Conservation (phyloP, 176 grass and related monocot species). For the Oryza longistaminata region DNA sequence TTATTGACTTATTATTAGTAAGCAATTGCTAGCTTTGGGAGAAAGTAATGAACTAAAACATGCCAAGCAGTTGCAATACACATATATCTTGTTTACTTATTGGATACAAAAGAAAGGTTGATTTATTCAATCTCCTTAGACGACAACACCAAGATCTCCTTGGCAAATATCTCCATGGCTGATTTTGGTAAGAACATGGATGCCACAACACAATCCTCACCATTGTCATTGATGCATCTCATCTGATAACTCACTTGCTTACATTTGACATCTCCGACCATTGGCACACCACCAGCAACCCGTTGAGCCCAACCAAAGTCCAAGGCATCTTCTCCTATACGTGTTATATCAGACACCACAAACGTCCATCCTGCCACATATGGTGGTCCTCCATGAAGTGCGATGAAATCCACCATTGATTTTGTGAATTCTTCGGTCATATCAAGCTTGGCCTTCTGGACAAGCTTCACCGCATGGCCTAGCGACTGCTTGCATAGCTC, state of each 20-base stretch:
- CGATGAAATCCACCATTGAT: background rate
- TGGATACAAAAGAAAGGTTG: background rate
- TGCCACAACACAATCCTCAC: background rate
- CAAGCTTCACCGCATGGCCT: background rate
- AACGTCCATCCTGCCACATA: background rate
- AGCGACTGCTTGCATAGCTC: background rate
- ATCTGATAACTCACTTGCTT: background rate
- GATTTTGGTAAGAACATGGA: conserved; percentile 7
- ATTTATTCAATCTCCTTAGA: background rate
- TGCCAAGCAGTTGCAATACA: background rate
- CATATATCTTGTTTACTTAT: background rate
- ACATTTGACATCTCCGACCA: background rate
- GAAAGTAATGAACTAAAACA: background rate
- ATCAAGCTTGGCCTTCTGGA: background rate
- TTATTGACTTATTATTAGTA: too few relatives aligned
- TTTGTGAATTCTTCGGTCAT: background rate
- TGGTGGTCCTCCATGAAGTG: background rate
- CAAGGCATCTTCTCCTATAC: background rate
- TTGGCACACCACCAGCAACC: background rate
- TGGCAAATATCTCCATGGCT: background rate
- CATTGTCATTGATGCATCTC: background rate
- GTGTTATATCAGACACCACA: background rate
- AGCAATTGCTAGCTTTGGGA: background rate
- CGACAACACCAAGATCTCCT: background rate
- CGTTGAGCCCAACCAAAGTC: background rate